Evolutionary conservation across 805 yeast genomes (phyloP).

Genomic region (Monosporozyma aerobia): DNA sequence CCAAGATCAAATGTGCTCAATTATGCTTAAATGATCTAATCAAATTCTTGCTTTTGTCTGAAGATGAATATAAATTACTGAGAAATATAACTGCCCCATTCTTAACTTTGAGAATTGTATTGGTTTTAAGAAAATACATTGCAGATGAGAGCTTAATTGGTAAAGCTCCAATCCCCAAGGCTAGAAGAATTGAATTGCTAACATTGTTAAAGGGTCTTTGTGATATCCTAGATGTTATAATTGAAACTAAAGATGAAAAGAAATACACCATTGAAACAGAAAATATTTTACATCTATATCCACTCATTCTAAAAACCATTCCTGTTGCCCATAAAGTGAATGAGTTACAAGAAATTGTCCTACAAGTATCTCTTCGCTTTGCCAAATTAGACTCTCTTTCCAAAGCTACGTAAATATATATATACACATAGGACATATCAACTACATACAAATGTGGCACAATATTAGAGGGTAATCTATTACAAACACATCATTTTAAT

Average conservation of each 20-base stretch:
- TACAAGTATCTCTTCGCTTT: constrained; percentile 21
- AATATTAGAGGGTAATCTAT: neutral
- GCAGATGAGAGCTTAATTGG: constrained; percentile 54
- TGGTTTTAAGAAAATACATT: constrained; percentile 53
- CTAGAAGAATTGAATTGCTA: constrained; percentile 57
- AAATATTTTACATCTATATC: constrained; percentile 18
- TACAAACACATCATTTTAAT: neutral
- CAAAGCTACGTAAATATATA: neutral
- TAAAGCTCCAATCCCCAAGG: constrained; percentile 53
- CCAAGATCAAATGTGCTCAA: constrained; percentile 42
- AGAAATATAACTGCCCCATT: constrained; percentile 34
- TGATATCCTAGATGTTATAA: constrained; percentile 15
- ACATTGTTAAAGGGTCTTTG: constrained; percentile 38
- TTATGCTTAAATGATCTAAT: constrained; percentile 49
- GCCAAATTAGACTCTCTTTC: constrained; percentile 13
- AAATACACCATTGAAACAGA: constrained; percentile 5
- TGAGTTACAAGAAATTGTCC: constrained; percentile 23
- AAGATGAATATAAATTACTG: constrained; percentile 12
- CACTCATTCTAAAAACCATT: constrained; percentile 25
- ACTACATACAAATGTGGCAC: neutral
- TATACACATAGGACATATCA: neutral
- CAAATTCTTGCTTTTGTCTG: constrained; percentile 29
- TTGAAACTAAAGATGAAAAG: neutral
- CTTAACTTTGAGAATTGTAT: constrained; percentile 48
- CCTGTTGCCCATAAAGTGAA: constrained; percentile 27